phyloP scores from a whole-genome alignment of 345 rosid genomes.

The Camelina sativa region DNA sequence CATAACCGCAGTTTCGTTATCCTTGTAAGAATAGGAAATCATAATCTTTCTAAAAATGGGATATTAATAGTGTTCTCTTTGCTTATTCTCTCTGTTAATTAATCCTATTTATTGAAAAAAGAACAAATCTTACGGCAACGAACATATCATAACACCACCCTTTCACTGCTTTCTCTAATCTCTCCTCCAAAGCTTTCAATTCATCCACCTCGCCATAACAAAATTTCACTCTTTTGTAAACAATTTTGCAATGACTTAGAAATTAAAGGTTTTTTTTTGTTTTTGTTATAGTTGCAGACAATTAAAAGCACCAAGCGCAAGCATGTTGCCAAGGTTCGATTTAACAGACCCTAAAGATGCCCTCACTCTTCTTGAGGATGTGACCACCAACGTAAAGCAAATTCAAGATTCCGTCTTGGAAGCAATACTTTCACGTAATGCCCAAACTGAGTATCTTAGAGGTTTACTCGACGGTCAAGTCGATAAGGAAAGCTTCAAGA shows the following conservation, averaged over 20 bases:
- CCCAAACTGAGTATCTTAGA: slow-evolving; percentile 63
- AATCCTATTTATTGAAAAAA: background rate
- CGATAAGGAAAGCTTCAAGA: slow-evolving; percentile 59
- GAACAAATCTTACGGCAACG: background rate
- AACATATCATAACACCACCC: background rate
- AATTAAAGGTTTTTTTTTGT: background rate
- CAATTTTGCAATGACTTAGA: background rate
- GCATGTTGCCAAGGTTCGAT: slow-evolving; percentile 68
- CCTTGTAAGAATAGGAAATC: background rate
- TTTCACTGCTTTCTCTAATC: background rate
- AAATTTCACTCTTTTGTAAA: background rate
- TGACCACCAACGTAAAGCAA: slow-evolving; percentile 62
- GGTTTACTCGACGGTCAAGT: slow-evolving; percentile 52
- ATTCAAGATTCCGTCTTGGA: slow-evolving; percentile 60
- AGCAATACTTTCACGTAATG: slow-evolving; percentile 60
- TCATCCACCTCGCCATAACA: background rate
- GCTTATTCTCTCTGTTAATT: background rate
- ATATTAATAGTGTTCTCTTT: background rate
- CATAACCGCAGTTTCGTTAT: no score
- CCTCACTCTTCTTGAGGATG: slow-evolving; percentile 61
- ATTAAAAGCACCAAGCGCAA: slow-evolving; percentile 6
- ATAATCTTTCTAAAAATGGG: background rate
- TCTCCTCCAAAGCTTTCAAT: background rate
- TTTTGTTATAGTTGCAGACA: slow-evolving; percentile 10
- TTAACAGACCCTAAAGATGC: slow-evolving; percentile 65